These are phyloP conservation scores for Fusarium redolens DNA, from an alignment of 2,329 filamentous ascomycete species.

Conservation along the genomic window DNA sequence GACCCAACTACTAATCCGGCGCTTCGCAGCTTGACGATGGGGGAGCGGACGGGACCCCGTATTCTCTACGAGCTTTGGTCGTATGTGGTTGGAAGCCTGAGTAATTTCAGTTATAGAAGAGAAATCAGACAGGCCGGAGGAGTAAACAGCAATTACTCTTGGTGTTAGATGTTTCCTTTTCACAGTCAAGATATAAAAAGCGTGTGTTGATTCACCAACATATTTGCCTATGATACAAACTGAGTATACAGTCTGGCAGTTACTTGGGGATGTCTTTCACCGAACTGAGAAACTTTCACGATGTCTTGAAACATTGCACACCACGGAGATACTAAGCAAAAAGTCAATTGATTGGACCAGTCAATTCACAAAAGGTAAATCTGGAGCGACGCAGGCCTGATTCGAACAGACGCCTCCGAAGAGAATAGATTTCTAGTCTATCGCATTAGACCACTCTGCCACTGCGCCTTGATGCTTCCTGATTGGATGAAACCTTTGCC, in stretches of 20 bases:
- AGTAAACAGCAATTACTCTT: too few relatives aligned
- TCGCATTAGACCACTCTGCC: constrained; percentile 16
- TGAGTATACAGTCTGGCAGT: rapidly evolving
- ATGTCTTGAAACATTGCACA: too few relatives aligned
- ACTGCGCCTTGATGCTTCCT: background rate
- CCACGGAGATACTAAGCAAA: background rate
- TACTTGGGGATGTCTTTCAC: background rate
- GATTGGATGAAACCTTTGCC: background rate
- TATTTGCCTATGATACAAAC: rapidly evolving
- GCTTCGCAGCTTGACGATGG: constrained; percentile 15
- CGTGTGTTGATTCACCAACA: background rate
- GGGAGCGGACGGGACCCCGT: constrained; percentile 21
- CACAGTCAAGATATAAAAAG: background rate
- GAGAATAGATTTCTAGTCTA: constrained; percentile 18
- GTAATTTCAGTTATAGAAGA: rapidly evolving
- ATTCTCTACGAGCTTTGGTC: constrained; percentile 21
- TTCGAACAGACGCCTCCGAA: constrained; percentile 8
- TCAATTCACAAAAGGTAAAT: background rate
- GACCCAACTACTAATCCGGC: constrained; percentile 18
- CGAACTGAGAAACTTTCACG: too few relatives aligned
- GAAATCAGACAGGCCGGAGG: too few relatives aligned
- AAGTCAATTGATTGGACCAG: rapidly evolving
- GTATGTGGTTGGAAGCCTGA: background rate
- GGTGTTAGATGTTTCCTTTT: too few relatives aligned
- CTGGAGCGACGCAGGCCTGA: background rate